phyloP scores from a whole-genome alignment of 148 eudicot genomes.

The Silene latifolia region DNA sequence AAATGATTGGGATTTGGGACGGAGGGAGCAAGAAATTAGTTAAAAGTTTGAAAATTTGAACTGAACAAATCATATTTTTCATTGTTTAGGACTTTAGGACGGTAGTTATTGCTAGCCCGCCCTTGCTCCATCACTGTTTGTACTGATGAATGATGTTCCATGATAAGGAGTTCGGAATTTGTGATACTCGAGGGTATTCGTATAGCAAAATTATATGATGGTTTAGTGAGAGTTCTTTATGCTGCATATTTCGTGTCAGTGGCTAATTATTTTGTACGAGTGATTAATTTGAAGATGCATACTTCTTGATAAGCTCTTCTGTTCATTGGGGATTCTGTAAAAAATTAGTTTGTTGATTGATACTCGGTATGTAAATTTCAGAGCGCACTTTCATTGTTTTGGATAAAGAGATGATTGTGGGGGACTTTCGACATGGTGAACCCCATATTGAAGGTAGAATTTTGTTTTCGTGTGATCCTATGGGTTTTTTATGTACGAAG shows the following conservation, averaged over 20 bases:
- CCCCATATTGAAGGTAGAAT: conserved; percentile 69
- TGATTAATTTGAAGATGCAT: conserved; percentile 1
- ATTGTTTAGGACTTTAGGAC: too few relatives aligned
- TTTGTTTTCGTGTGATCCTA: not conserved
- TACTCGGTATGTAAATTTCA: conserved; percentile 26
- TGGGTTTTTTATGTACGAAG: not conserved
- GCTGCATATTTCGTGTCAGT: not conserved
- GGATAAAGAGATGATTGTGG: conserved; percentile 62
- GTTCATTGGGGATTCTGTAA: not conserved
- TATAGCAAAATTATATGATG: not conserved
- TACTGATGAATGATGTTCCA: too few relatives aligned
- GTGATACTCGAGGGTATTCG: not conserved
- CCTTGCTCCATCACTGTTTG: not conserved
- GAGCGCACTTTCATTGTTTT: conserved; percentile 84
- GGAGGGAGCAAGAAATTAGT: too few relatives aligned
- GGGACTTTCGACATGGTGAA: conserved; percentile 56
- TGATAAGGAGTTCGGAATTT: not conserved
- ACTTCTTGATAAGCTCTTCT: not conserved
- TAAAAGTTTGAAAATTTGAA: too few relatives aligned
- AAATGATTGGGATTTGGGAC: too few relatives aligned
- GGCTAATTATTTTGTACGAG: too few relatives aligned
- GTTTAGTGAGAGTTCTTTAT: not conserved
- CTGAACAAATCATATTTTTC: too few relatives aligned
- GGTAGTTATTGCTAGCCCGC: too few relatives aligned
- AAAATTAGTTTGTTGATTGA: conserved; percentile 6